Evolutionary conservation across 805 yeast genomes (phyloP), one percentile per base, ranked within the genome.

Genomic region (Debaryomyces tyrocola): DNA sequence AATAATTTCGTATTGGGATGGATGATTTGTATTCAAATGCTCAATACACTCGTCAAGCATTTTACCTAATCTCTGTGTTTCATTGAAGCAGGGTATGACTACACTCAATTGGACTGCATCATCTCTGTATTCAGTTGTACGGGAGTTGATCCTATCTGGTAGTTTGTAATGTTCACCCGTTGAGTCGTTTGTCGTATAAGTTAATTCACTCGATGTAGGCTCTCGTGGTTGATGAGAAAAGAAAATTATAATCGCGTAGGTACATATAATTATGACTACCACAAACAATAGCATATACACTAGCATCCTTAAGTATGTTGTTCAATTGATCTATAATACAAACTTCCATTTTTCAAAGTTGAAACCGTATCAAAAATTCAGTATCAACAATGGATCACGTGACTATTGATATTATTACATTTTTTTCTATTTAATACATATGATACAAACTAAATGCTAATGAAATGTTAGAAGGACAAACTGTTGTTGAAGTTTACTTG

Each of bases 21-120:
- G 44, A 50, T 70, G 67, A 6, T 67, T 54, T 4, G 46, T 27
- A 33, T 73, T 60, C 49, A 92, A 69, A 53, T 77, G 80, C 3
- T 63, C 77, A 28, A 87, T 73, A 1, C 88, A 74, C 46, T 89
- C 96, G 43, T 78, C 81, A 34, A 89, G 67, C 94, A 89, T 88
- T 34, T 67, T 62, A 28, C 79, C 77, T 49, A 94, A 76, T 44
- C 99, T 76, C 11, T 71, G 64, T 1, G 85, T 83, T 65, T 94
- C 99, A 60, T 94, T 94, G 60, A 79, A 94, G 62, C 97, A 90
- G n/a, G 99, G 99, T 5, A 94, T 80, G 6, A 94, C 90, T 20
- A 94, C 84, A 20, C 94, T 82, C 37, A 92, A 57, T 28, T 78
- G 77, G 20, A 87, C 73, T 2, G 63, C 72, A 33, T 70, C 73